Percentiles rank a stretch among this genome's conserved stretches.
Evolutionary conservation across 352 stramenopile genomes (phyloP).

Genomic region (Phytopythium montanum): DNA sequence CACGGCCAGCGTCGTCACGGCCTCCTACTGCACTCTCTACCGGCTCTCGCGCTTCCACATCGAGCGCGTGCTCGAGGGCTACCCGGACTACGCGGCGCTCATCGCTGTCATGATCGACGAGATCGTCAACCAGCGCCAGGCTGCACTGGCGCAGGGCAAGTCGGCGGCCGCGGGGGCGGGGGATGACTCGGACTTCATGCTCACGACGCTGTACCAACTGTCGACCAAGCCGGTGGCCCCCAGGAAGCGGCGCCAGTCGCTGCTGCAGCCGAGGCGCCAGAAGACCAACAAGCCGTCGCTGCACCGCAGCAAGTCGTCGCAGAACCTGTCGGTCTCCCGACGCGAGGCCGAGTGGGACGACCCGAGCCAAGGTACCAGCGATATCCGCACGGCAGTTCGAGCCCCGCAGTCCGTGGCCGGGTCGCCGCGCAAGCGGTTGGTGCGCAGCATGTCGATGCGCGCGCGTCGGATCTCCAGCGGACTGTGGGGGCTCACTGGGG

Average conservation of each 20-base stretch:
- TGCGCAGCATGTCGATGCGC: slow-evolving; percentile 52
- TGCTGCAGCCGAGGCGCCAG: slow-evolving; percentile 12
- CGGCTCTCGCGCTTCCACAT: slow-evolving; percentile 57
- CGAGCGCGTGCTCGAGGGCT: slow-evolving; percentile 54
- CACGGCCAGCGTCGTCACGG: slow-evolving; percentile 52
- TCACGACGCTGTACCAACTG: slow-evolving; percentile 49
- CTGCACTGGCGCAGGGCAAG: slow-evolving; percentile 4
- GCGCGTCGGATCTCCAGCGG: slow-evolving; percentile 25
- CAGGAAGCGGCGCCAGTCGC: slow-evolving; percentile 9
- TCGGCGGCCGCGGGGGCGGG: background rate
- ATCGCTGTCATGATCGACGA: slow-evolving; percentile 41
- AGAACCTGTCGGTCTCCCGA: slow-evolving; percentile 13
- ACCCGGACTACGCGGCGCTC: slow-evolving; percentile 42
- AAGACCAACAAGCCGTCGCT: slow-evolving; percentile 5
- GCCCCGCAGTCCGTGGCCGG: background rate
- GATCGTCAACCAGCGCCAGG: slow-evolving; percentile 38
- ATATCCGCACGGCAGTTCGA: background rate
- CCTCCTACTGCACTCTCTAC: slow-evolving; percentile 67
- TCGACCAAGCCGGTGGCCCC: slow-evolving; percentile 16
- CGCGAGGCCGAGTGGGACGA: slow-evolving; percentile 20
- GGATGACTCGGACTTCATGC: slow-evolving; percentile 41
- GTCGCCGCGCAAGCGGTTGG: slow-evolving; percentile 1
- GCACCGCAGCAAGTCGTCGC: slow-evolving; percentile 24
- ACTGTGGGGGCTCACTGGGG: background rate
- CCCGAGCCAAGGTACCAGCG: background rate